Conservation (phyloP, 202 grass and related monocot genomes). For the Zoysia matrella region DNA sequence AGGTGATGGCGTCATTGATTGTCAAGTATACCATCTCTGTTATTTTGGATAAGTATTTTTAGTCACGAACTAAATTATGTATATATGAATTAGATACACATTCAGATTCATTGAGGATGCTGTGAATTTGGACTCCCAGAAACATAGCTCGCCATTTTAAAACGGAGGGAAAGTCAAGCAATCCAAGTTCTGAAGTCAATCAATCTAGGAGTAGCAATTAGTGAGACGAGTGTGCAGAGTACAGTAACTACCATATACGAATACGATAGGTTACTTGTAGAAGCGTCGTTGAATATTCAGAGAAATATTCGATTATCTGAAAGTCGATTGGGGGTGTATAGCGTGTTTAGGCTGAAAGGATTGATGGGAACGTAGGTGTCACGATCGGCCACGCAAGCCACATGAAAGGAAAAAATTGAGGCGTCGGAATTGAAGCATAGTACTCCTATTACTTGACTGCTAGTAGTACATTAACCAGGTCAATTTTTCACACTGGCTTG, state of each 20-base stretch:
- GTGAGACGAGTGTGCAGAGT: no score
- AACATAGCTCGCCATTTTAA: no score
- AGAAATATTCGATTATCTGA: not conserved
- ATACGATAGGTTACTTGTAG: conserved; percentile 5
- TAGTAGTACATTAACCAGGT: not conserved
- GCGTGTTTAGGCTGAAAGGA: conserved; percentile 35
- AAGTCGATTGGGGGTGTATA: not conserved
- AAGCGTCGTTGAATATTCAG: not conserved
- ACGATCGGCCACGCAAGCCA: not conserved
- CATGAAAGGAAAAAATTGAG: not conserved
- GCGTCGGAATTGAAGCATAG: not conserved
- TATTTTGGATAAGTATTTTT: no score
- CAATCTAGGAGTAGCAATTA: no score
- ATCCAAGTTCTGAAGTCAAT: no score
- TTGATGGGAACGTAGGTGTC: conserved; percentile 10
- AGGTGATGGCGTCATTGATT: no score
- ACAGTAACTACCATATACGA: not conserved
- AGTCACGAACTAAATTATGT: no score
- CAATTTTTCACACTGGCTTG: not conserved
- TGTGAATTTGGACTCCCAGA: no score
- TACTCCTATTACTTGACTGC: not conserved
- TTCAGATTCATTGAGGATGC: no score
- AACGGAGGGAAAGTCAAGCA: no score
- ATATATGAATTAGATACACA: no score
- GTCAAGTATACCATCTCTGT: no score